These are phyloP conservation scores for Vitis hybrid DNA, from an alignment of 177 flowering plant species.

Conservation along the genomic window DNA sequence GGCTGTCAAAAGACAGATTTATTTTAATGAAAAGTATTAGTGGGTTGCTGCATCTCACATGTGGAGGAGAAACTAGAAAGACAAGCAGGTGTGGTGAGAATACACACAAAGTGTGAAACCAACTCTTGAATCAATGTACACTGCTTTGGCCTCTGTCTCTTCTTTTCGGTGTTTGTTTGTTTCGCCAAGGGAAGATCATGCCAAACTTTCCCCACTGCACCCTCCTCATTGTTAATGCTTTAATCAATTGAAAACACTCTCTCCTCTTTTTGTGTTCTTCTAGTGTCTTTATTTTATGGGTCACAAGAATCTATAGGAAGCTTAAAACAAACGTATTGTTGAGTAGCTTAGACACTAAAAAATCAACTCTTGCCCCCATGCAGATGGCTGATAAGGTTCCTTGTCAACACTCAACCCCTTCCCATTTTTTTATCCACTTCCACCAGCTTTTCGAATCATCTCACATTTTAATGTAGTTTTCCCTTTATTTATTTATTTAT, in stretches of 20 bases:
- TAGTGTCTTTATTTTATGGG: not conserved
- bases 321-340: too few relatives aligned
- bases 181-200: not conserved
- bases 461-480: constrained; percentile 31
- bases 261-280: not conserved
- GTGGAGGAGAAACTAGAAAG: too few relatives aligned
- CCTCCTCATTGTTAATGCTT: not conserved
- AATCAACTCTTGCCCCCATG: not conserved
- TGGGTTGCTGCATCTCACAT: too few relatives aligned
- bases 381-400: not conserved
- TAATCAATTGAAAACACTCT: not conserved
- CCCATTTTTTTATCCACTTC: constrained; percentile 14
- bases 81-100: not conserved
- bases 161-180: constrained; percentile 3
- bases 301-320: not conserved
- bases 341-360: too few relatives aligned
- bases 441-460: constrained; percentile 35
- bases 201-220: constrained; percentile 10
- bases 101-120: not conserved
- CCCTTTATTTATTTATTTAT: not conserved
- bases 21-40: too few relatives aligned
- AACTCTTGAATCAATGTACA: not conserved
- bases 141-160: not conserved
- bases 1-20: too few relatives aligned
- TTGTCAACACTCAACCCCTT: not conserved